These are phyloP conservation scores for Rhodotorula mucilaginosa DNA, from an alignment of 1,284 basidiomycete genomes.

Conservation along the genomic window DNA sequence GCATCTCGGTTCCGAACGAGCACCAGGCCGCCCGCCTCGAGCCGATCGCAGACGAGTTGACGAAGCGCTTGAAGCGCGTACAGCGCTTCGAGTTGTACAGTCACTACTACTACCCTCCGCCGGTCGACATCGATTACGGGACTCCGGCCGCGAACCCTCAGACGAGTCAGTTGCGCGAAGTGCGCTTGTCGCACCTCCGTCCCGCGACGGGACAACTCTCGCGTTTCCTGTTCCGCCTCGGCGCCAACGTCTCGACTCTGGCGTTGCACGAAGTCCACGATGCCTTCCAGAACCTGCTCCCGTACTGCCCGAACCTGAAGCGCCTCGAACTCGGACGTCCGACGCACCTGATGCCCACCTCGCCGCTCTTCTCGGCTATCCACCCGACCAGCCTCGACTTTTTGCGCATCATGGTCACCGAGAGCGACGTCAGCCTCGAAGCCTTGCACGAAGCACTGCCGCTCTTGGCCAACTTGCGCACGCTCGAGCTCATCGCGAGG, in stretches of 20 bases:
- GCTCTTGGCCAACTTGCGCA: background rate
- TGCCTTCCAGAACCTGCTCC: background rate
- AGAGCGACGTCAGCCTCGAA: background rate
- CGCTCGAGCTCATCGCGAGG: constrained; percentile 19
- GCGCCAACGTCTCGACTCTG: constrained; percentile 12
- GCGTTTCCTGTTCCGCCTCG: constrained; percentile 13
- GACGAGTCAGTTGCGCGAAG: background rate
- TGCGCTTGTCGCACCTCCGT: constrained; percentile 23
- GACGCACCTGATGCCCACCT: background rate
- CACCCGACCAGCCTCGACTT: background rate
- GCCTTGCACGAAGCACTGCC: background rate
- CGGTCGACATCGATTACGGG: constrained; percentile 10
- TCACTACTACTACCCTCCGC: constrained; percentile 23
- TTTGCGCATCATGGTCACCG: constrained; percentile 18
- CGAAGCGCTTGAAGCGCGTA: constrained; percentile 4
- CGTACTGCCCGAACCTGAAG: constrained; percentile 1
- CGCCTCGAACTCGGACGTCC: constrained; percentile 26
- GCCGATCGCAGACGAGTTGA: background rate
- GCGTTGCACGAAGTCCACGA: constrained; percentile 9
- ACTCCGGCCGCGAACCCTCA: background rate
- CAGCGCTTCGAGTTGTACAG: constrained; percentile 28
- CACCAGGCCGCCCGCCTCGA: constrained; percentile 9
- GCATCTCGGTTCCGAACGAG: constrained; percentile 13
- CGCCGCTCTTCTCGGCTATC: background rate
- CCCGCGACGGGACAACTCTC: background rate